Evolutionary conservation across 73 alveolate genomes (phyloP), one percentile per base, ranked within the genome.

Genomic region (Blepharisma stoltei): DNA sequence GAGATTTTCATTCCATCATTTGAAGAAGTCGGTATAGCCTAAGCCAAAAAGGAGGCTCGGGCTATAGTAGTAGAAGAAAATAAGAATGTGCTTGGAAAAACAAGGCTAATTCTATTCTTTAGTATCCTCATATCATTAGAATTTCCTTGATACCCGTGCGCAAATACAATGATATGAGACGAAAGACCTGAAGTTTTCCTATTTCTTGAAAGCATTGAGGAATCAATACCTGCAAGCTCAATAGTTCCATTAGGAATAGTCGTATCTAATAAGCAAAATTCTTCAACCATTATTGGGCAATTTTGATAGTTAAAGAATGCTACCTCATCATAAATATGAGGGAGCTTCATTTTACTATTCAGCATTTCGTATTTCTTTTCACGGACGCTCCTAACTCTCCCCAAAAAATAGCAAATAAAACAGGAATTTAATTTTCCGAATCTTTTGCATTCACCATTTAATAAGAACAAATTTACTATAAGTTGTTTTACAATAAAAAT

Each of bases 131-230:
- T 81, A 83, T 96, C 99, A 67, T 87, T 84, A 38, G 98, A 89
- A 81, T 92, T 96, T 54, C 99, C 99, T 89, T 96, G 91, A 70
- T 93, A 96, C 44, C 99, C 99, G 86, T 96, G 99, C 1, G 93
- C 99, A 81, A 96, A 88, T 47, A 96, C 96, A 41, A 95, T 82
- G 78, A 96, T 82, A 81, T 96, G 99, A 60, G 37, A 14, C 2
- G 49, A 20, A n/a, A 9, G n/a, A 14, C 23, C 73, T 25, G 46
- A 14, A 14, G 46, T 60, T 60, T 38, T 60, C 23, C 38, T 25
- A 60, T 60, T 38, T 38, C 73, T 14, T 8, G 48, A n/a, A 25
- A 60, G 23, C 14, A 60, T 14, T 14, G 14, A 14, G 18, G 73
- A 60, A 2, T n/a, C 45, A 14, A 38, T 25, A 14, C 73, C 73